phyloP scores from a whole-genome alignment of 2,329 filamentous ascomycete species.

The Aphanocladium album region DNA sequence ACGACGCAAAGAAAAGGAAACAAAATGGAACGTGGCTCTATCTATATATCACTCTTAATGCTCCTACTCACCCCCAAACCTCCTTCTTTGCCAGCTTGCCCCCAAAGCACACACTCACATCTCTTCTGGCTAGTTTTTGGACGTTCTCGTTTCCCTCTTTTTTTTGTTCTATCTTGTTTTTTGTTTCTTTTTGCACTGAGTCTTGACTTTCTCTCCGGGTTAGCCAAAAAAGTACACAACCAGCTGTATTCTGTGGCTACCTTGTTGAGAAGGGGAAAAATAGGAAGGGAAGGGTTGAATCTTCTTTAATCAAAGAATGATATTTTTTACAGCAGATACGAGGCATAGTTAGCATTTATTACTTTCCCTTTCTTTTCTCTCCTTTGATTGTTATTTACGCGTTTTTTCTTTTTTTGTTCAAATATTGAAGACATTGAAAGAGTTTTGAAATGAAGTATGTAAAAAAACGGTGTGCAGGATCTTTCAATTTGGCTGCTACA shows the following conservation, averaged over 20 bases:
- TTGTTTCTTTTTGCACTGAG: background rate
- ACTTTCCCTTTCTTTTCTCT: background rate
- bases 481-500: background rate
- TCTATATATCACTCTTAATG: slow-evolving; percentile 11
- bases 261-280: background rate
- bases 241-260: background rate
- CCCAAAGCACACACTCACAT: background rate
- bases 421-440: background rate
- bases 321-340: slow-evolving; percentile 5
- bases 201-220: background rate
- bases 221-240: background rate
- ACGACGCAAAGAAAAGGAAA: background rate
- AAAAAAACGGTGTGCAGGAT: background rate
- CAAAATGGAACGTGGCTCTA: slow-evolving; percentile 1
- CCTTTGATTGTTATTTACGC: background rate
- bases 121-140: background rate
- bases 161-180: background rate
- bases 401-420: background rate
- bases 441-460: background rate
- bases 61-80: background rate
- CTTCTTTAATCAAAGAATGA: no score
- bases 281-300: no score
- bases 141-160: background rate
- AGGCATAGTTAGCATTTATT: slow-evolving; percentile 11
- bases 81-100: background rate